Evolutionary conservation across 257 asterid species (phyloP).

Genomic region (Solanum tarapatanum): DNA sequence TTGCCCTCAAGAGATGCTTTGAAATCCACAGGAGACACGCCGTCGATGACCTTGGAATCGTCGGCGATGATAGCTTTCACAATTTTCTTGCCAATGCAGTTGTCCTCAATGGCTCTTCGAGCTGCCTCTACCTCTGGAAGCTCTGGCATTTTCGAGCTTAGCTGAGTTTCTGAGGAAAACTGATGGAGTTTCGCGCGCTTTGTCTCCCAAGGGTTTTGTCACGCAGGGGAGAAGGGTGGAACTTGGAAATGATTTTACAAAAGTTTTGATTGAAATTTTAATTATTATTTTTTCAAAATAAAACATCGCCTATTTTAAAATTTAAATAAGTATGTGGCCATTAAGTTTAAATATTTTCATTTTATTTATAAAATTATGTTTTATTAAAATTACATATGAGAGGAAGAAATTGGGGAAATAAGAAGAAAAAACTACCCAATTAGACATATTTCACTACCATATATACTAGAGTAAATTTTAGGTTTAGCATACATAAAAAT

Average conservation of each 20-base stretch:
- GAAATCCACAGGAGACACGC: constrained; percentile 62
- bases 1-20: constrained; percentile 70
- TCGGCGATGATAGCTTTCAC: constrained; percentile 52
- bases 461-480: no score
- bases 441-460: background rate
- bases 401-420: background rate
- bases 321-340: background rate
- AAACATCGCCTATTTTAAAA: background rate
- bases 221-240: background rate
- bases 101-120: constrained; percentile 71
- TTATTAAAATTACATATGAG: background rate
- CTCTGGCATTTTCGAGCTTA: constrained; percentile 62
- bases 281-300: background rate
- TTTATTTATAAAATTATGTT: background rate
- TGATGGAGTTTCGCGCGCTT: background rate
- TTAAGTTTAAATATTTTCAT: background rate
- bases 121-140: constrained; percentile 99
- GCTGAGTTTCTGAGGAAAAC: background rate
- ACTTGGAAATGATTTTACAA: background rate
- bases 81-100: constrained; percentile 78
- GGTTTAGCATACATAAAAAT: no score
- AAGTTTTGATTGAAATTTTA: background rate
- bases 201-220: background rate
- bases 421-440: no score
- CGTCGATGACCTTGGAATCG: constrained; percentile 76